phyloP scores from a whole-genome alignment of 192 early-diverging fungal genomes.

The Gonapodya prolifera region DNA sequence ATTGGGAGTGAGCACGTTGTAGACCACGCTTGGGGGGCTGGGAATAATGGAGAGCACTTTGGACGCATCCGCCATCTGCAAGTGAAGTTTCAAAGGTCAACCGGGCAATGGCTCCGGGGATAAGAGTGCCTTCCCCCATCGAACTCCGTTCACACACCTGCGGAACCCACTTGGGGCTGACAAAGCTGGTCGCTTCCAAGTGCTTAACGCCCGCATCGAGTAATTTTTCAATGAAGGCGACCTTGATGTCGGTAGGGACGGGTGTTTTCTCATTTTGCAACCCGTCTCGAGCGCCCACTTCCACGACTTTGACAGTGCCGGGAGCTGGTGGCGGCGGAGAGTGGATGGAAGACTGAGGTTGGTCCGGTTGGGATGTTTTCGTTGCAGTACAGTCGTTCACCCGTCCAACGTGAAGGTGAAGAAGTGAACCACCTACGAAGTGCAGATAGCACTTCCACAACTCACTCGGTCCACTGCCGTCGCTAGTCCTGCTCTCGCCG shows the following conservation, averaged over 20 bases:
- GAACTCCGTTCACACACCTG: constrained; percentile 30
- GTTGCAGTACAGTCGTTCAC: no score
- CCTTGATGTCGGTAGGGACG: constrained; percentile 69
- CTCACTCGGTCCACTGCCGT: no score
- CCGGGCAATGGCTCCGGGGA: background rate
- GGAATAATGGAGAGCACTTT: constrained; percentile 60
- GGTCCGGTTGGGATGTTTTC: background rate
- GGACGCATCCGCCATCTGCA: constrained; percentile 73
- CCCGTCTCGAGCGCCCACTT: constrained; percentile 93
- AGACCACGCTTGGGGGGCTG: constrained; percentile 48
- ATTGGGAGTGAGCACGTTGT: constrained; percentile 87
- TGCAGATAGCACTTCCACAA: no score
- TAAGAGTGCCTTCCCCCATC: background rate
- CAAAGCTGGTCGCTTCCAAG: constrained; percentile 88
- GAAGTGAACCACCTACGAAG: no score
- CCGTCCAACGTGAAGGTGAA: no score
- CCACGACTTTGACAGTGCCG: constrained; percentile 66
- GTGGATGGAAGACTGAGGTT: background rate
- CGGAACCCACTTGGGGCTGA: constrained; percentile 93
- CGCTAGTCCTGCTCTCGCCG: no score
- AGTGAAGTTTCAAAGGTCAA: constrained; percentile 7
- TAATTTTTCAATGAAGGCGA: constrained; percentile 75
- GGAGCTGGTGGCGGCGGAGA: background rate
- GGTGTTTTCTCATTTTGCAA: constrained; percentile 87
- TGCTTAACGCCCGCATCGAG: constrained; percentile 60